Evolutionary conservation across 108 stramenopile genomes (phyloP).

Genomic region (Skeletonema costatum): DNA sequence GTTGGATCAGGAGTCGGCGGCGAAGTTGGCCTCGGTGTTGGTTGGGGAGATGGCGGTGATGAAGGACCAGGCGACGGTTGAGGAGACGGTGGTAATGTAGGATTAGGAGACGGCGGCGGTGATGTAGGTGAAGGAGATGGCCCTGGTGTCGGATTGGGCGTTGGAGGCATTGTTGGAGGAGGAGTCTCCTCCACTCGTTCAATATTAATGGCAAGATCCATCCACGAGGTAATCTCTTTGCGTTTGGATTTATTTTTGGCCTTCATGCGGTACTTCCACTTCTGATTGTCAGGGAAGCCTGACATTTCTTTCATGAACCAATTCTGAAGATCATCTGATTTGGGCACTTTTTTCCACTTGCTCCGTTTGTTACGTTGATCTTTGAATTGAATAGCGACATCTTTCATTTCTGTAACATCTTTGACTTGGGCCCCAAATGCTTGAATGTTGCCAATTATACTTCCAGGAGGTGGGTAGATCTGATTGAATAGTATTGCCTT

Average conservation of each 20-base stretch:
- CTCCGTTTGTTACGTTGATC: background rate
- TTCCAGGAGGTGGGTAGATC: background rate
- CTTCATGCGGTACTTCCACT: background rate
- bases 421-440: background rate
- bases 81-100: background rate
- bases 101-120: no score
- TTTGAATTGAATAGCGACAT: background rate
- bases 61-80: no score
- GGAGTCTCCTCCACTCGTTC: background rate
- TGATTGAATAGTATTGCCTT: background rate
- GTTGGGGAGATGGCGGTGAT: no score
- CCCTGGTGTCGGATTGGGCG: no score
- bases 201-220: background rate
- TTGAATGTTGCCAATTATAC: background rate
- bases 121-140: background rate
- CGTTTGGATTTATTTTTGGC: background rate
- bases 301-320: background rate
- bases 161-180: background rate
- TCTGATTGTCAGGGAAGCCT: background rate
- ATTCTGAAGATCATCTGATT: background rate
- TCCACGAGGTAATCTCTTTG: background rate
- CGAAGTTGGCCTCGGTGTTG: no score
- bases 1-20: no score
- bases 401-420: background rate
- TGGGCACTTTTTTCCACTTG: background rate